A percentile compares a stretch with the other conserved stretches of the same genome.
These are phyloP conservation scores for Sisymbrium altissimum DNA, from an alignment of 345 rosid species.

Conservation along the genomic window DNA sequence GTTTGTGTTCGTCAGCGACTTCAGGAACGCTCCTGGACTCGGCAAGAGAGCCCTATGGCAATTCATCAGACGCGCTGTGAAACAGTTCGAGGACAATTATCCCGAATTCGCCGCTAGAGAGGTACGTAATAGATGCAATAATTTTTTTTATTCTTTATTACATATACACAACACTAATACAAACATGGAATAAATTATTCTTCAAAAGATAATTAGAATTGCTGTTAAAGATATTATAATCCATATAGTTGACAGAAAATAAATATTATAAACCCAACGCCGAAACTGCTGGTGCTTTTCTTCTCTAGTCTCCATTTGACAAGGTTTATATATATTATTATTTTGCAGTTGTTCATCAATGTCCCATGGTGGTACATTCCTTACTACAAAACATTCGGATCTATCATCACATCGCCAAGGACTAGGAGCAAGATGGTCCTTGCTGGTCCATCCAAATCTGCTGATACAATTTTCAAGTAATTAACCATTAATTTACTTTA, in stretches of 20 bases:
- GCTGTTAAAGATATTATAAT: background rate
- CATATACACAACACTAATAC: background rate
- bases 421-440: slow-evolving; percentile 92
- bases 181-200: background rate
- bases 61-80: slow-evolving; percentile 62
- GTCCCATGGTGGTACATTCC: slow-evolving; percentile 99
- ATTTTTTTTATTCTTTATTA: background rate
- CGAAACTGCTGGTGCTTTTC: background rate
- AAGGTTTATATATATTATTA: background rate
- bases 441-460: slow-evolving; percentile 73
- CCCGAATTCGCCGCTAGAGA: slow-evolving; percentile 64
- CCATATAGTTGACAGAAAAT: background rate
- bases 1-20: slow-evolving; percentile 69
- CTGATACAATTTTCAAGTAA: slow-evolving; percentile 84
- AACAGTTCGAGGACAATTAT: slow-evolving; percentile 64
- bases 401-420: slow-evolving; percentile 78
- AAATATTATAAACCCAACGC: background rate
- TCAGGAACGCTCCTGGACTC: slow-evolving; percentile 74
- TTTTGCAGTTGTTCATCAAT: slow-evolving; percentile 72
- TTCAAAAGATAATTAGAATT: background rate
- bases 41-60: slow-evolving; percentile 62
- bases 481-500: background rate
- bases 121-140: slow-evolving; percentile 30
- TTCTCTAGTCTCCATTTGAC: background rate
- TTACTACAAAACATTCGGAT: slow-evolving; percentile 67